Percentiles rank a stretch among this genome's conserved stretches.
Evolutionary conservation across 768 basidiomycete species (phyloP).

Genomic region (Trametes meyenii): DNA sequence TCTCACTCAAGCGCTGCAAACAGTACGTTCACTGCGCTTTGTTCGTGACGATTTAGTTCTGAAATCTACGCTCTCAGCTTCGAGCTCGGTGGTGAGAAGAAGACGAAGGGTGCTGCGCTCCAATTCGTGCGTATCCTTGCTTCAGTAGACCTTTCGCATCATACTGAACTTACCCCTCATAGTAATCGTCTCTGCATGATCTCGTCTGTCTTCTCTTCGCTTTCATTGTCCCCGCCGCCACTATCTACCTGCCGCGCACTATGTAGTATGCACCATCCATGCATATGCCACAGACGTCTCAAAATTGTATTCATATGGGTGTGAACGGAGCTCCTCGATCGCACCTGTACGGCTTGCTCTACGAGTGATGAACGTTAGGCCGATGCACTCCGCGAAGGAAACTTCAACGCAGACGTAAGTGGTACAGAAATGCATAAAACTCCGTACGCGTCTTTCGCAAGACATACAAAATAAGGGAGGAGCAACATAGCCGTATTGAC

Average conservation of each 20-base stretch:
- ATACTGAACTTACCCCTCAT: neutral
- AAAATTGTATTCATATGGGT: constrained; percentile 28
- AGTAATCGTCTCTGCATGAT: constrained; percentile 30
- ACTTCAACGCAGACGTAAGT: neutral
- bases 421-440: neutral
- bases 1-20: constrained; percentile 98
- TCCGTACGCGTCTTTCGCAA: neutral
- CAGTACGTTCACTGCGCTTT: constrained; percentile 62
- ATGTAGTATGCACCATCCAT: constrained; percentile 35
- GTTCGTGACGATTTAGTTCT: neutral
- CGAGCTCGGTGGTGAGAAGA: constrained; percentile 99
- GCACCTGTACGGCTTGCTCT: constrained; percentile 2
- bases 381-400: neutral
- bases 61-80: constrained; percentile 58
- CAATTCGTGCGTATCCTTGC: constrained; percentile 75
- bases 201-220: constrained; percentile 20
- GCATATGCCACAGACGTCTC: constrained; percentile 28
- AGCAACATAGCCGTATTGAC: too few relatives aligned
- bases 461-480: too few relatives aligned
- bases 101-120: constrained; percentile 97
- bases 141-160: neutral
- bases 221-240: constrained; percentile 24
- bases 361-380: neutral
- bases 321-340: constrained; percentile 16
- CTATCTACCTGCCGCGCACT: constrained; percentile 27